Percentiles rank a stretch among this genome's conserved stretches.
Evolutionary conservation across 257 asterid genomes (phyloP).

Genomic region (Marsdenia floribunda): DNA sequence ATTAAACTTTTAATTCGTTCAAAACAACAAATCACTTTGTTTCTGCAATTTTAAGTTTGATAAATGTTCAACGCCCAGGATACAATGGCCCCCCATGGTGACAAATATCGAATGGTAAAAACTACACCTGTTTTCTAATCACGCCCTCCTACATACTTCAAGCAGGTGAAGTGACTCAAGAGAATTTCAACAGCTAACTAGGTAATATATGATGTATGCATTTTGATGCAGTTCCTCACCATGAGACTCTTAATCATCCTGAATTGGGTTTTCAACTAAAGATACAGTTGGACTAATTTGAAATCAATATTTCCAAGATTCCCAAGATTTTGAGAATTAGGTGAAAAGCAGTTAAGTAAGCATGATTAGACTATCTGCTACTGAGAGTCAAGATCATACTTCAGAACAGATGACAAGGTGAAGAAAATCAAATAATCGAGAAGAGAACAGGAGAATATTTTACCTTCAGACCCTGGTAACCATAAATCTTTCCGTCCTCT

Average conservation of each 20-base stretch:
- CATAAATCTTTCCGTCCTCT: conserved; percentile 78
- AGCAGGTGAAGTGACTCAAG: background rate
- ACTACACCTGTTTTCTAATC: background rate
- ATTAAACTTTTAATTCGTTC: background rate
- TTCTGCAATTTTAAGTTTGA: background rate
- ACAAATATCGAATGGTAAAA: background rate
- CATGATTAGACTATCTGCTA: background rate
- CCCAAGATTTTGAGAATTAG: background rate
- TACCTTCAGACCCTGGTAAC: conserved; percentile 82
- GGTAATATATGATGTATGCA: background rate
- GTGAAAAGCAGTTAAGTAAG: background rate
- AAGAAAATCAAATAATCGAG: background rate
- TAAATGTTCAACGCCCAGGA: background rate
- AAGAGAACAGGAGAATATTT: background rate
- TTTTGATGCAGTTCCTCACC: background rate
- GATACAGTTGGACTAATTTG: background rate
- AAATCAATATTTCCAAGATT: background rate
- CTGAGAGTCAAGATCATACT: background rate
- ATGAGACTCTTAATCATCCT: background rate
- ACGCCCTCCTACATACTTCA: background rate
- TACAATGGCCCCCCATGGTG: background rate
- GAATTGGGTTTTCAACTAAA: background rate
- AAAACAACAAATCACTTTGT: background rate
- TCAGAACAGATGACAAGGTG: background rate
- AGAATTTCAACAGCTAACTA: background rate